phyloP scores from a whole-genome alignment of 2,329 filamentous ascomycete species.

The Oidium heveae region DNA sequence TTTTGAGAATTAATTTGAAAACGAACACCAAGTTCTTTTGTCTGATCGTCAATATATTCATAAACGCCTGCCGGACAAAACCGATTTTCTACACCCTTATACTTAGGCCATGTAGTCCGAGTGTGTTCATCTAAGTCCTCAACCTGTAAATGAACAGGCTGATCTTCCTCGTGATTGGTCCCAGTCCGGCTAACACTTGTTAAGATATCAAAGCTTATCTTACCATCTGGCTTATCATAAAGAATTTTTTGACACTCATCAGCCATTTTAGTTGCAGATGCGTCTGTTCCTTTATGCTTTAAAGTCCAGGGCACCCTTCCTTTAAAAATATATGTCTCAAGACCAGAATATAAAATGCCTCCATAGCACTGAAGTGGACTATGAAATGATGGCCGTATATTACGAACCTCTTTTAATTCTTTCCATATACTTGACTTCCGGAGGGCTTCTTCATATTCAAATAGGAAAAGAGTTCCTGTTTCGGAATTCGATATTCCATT shows the following conservation, averaged over 20 bases:
- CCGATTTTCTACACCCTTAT: constrained; percentile 79
- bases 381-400: constrained; percentile 93
- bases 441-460: constrained; percentile 76
- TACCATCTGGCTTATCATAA: constrained; percentile 88
- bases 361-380: constrained; percentile 67
- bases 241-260: constrained; percentile 70
- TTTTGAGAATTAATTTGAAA: constrained; percentile 98
- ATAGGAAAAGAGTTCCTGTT: constrained; percentile 62
- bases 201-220: constrained; percentile 86
- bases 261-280: constrained; percentile 54
- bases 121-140: constrained; percentile 87
- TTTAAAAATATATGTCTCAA: constrained; percentile 72
- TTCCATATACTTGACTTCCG: constrained; percentile 77
- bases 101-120: constrained; percentile 56
- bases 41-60: constrained; percentile 84
- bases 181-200: constrained; percentile 88
- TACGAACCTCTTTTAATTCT: constrained; percentile 82
- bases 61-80: constrained; percentile 97
- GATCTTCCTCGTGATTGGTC: constrained; percentile 96
- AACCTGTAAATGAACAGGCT: constrained; percentile 87
- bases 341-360: constrained; percentile 72
- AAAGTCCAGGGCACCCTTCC: constrained; percentile 81
- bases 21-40: constrained; percentile 63
- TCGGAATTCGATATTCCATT: constrained; percentile 36
- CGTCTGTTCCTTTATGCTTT: constrained; percentile 56